These are phyloP conservation scores for Colletotrichum noveboracense DNA, from an alignment of 2,329 filamentous ascomycete species.

Conservation along the genomic window DNA sequence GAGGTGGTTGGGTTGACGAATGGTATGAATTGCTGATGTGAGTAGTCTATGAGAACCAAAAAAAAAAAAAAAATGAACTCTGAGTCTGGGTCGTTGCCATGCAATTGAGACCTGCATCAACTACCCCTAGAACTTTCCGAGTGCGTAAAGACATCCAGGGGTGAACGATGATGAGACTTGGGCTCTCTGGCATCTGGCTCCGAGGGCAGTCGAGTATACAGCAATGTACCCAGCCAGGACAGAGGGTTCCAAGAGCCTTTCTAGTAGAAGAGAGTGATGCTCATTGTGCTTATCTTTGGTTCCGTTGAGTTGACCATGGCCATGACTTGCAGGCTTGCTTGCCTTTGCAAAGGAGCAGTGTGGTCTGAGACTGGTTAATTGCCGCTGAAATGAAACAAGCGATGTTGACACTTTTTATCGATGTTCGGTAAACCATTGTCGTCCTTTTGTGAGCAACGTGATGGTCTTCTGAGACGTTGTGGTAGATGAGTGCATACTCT, in stretches of 20 bases:
- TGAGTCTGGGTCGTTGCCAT: no score
- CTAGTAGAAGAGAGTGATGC: neutral
- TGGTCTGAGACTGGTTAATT: no score
- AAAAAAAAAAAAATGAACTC: no score
- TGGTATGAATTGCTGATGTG: rapidly evolving
- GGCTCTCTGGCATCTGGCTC: neutral
- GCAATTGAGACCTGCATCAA: neutral
- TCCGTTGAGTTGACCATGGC: neutral
- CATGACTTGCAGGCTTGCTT: neutral
- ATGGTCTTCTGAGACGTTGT: neutral
- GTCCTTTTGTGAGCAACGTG: neutral
- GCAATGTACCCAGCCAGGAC: neutral
- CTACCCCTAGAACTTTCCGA: rapidly evolving
- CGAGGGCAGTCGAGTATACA: neutral
- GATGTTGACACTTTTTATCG: neutral
- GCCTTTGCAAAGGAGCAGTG: neutral
- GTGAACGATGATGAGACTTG: neutral
- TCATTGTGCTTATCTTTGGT: neutral
- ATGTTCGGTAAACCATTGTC: neutral
- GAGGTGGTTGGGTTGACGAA: neutral
- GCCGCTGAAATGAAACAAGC: neutral
- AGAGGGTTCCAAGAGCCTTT: rapidly evolving
- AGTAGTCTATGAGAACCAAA: neutral
- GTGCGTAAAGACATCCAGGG: neutral
- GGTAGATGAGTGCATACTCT: neutral